Conservation (phyloP, 805 yeast genomes). For the Saturnispora saitoi region DNA sequence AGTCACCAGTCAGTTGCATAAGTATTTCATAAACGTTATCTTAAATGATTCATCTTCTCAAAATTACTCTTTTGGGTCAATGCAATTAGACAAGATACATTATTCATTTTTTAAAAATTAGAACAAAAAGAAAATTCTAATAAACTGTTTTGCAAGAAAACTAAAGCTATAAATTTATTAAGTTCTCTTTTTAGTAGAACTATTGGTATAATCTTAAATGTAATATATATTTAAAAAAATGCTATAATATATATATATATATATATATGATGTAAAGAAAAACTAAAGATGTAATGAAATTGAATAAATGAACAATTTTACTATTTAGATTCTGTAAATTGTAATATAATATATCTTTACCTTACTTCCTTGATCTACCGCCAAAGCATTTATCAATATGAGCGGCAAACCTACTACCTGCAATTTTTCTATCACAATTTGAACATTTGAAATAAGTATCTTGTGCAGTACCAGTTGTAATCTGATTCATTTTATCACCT, state of each 20-base stretch:
- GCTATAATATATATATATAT: background rate
- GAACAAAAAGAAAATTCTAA: too few species aligned
- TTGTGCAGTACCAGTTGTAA: conserved; percentile 15
- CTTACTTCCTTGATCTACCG: conserved; percentile 46
- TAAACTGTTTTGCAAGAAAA: too few species aligned
- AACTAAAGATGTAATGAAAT: background rate
- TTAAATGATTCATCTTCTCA: background rate
- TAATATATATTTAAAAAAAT: background rate
- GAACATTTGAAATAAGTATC: conserved; percentile 61
- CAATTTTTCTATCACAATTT: conserved; percentile 77
- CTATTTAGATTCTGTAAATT: background rate
- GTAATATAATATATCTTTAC: background rate
- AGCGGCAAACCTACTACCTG: conserved; percentile 88
- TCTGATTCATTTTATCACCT: conserved; percentile 10
- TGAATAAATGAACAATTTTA: background rate
- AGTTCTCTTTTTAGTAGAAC: background rate
- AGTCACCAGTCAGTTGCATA: background rate
- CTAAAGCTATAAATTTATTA: too few species aligned
- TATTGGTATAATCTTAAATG: background rate
- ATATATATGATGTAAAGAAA: background rate
- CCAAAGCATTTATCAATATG: conserved; percentile 87
- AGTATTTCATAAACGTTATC: background rate
- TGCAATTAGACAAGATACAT: background rate
- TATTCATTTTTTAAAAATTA: too few species aligned
- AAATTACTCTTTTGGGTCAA: conserved; percentile 7